Percentiles rank a stretch among this genome's conserved stretches.
Evolutionary conservation across 2,329 filamentous ascomycete genomes (phyloP).

Genomic region (Hypoxylon sp.): DNA sequence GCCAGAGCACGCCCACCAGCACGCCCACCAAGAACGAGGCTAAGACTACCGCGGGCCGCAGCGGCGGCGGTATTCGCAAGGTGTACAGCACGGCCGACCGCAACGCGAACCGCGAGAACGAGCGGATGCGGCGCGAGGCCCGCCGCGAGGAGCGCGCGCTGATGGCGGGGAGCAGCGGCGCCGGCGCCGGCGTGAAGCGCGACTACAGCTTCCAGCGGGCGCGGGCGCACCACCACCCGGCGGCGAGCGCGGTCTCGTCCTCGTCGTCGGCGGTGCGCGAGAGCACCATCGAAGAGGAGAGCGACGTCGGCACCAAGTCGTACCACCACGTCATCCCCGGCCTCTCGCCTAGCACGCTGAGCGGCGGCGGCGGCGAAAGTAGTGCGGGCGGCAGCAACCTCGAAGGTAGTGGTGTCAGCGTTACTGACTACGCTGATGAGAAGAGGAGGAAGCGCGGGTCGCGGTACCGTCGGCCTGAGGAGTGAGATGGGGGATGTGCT

Average conservation of each 20-base stretch:
- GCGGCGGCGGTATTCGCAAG: slow-evolving; percentile 64
- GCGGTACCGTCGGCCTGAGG: slow-evolving; percentile 20
- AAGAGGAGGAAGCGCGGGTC: slow-evolving; percentile 52
- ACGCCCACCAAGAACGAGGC: slow-evolving; percentile 56
- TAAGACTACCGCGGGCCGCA: slow-evolving; percentile 22
- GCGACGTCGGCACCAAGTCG: slow-evolving; percentile 64
- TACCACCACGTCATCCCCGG: slow-evolving; percentile 65
- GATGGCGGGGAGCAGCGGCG: too few species aligned
- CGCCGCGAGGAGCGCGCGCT: slow-evolving; percentile 58
- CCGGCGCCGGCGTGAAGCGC: slow-evolving; percentile 45
- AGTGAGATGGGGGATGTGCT: not conserved
- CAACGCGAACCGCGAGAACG: slow-evolving; percentile 59
- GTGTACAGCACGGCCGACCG: slow-evolving; percentile 68
- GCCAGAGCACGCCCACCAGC: slow-evolving; percentile 63
- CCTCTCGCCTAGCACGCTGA: slow-evolving; percentile 49
- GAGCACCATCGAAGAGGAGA: slow-evolving; percentile 46
- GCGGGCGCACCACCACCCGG: slow-evolving; percentile 45
- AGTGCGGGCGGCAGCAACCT: too few species aligned
- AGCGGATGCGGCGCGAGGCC: slow-evolving; percentile 65
- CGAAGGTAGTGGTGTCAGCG: slow-evolving; percentile 7
- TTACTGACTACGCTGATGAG: slow-evolving; percentile 53
- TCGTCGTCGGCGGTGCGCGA: slow-evolving; percentile 18
- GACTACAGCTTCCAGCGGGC: slow-evolving; percentile 64
- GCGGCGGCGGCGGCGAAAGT: slow-evolving; percentile 24
- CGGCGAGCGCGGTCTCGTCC: slow-evolving; percentile 19